phyloP scores from a whole-genome alignment of 2,329 filamentous ascomycete genomes.

The Dendrostoma leiphaemia region DNA sequence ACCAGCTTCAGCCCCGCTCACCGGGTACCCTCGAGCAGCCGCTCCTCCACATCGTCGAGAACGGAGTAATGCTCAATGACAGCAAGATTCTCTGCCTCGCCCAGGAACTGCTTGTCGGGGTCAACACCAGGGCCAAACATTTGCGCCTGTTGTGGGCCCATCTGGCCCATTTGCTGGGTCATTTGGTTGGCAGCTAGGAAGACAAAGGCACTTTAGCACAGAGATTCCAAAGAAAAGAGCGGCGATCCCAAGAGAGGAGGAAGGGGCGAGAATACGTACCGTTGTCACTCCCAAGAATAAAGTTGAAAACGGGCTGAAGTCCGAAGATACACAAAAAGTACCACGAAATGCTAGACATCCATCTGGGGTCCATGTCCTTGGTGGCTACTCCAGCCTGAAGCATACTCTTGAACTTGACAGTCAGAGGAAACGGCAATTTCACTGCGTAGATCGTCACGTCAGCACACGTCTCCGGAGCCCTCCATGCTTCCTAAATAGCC shows the following conservation, averaged over 20 bases:
- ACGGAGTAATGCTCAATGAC: constrained; percentile 94
- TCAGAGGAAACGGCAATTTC: constrained; percentile 96
- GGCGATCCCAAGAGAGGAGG: too few relatives aligned
- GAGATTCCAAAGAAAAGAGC: not conserved
- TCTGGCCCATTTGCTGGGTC: constrained; percentile 83
- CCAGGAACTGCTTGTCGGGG: constrained; percentile 90
- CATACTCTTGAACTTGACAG: constrained; percentile 99
- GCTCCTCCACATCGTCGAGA: constrained; percentile 81
- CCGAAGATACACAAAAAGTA: constrained; percentile 98
- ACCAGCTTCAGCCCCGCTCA: constrained; percentile 27
- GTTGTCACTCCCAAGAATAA: constrained; percentile 93
- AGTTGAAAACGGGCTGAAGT: constrained; percentile 94
- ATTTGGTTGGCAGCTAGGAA: constrained; percentile 83
- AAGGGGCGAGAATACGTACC: constrained; percentile 54
- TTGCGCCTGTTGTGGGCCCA: constrained; percentile 64
- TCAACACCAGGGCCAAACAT: constrained; percentile 93
- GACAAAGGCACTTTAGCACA: constrained; percentile 18
- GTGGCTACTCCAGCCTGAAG: constrained; percentile 95
- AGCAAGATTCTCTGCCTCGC: constrained; percentile 91
- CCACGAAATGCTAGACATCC: constrained; percentile 98
- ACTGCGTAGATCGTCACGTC: constrained; percentile 47
- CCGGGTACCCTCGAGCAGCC: constrained; percentile 63
- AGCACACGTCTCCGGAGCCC: constrained; percentile 4
- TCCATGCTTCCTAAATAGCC: not conserved
- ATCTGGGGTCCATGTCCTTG: constrained; percentile 91